A percentile compares a stretch with the other conserved stretches of the same genome.
These are phyloP conservation scores for Cladosporium sphaerospermum DNA, from an alignment of 2,329 filamentous ascomycete genomes.

Conservation along the genomic window DNA sequence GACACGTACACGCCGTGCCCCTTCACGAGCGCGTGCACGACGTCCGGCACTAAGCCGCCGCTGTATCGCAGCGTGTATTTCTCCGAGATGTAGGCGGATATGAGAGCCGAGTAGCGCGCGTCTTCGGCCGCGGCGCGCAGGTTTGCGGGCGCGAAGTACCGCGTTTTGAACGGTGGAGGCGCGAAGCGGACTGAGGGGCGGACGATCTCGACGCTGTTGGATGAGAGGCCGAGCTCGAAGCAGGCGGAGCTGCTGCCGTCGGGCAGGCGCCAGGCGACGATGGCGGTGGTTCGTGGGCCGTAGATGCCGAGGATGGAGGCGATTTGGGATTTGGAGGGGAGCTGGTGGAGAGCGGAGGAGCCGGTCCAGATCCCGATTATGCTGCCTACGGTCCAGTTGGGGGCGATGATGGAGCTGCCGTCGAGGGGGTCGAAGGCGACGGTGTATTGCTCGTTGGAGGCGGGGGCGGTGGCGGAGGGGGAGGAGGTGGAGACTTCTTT, in stretches of 20 bases:
- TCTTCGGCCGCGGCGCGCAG: constrained; percentile 51
- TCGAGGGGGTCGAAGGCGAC: constrained; percentile 60
- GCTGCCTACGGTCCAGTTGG: constrained; percentile 42
- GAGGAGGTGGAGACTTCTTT: constrained; percentile 2
- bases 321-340: constrained; percentile 23
- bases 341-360: constrained; percentile 20
- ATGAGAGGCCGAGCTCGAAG: constrained; percentile 47
- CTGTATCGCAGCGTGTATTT: constrained; percentile 56
- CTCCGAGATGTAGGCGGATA: constrained; percentile 45
- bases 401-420: constrained; percentile 51
- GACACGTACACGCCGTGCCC: constrained; percentile 57
- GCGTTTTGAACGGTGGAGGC: constrained; percentile 39
- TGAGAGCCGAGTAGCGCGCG: constrained; percentile 43
- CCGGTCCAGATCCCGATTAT: constrained; percentile 53
- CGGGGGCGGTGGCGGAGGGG: constrained; percentile 37
- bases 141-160: constrained; percentile 59
- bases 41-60: constrained; percentile 56
- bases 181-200: constrained; percentile 37
- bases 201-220: constrained; percentile 32
- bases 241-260: constrained; percentile 38
- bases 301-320: constrained; percentile 30
- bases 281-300: constrained; percentile 36
- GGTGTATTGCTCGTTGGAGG: constrained; percentile 45
- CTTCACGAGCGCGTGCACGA: constrained; percentile 55
- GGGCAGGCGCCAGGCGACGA: constrained; percentile 47